Evolutionary conservation across 2,329 filamentous ascomycete genomes (phyloP), one percentile per base, ranked within the genome.

Genomic region (Beauveria varroae): DNA sequence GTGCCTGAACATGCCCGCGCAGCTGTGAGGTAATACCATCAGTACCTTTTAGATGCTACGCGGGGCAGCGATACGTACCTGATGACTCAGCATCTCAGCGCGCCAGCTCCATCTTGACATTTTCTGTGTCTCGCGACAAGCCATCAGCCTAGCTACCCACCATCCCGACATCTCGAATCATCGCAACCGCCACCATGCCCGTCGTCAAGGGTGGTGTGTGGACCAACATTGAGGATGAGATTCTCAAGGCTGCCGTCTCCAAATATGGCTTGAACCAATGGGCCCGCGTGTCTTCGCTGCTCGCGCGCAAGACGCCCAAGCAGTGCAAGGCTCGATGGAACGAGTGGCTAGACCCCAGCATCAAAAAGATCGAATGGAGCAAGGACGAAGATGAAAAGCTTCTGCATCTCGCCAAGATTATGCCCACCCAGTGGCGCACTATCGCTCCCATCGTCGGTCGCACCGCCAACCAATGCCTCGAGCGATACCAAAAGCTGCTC

Each of bases 251-350:
- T 61, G 89, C 90, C 63, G 91, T 96, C 66, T 95, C 90, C 68
- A 96, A 96, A 75, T 96, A 96, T 81, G 92, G 92, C 55, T 83
- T 96, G 64, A 95, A 96, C 72, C 95, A 99, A 78, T 99, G 95
- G 95, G 93, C 95, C 72, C 93, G 95, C 75, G 95, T 98, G 65
- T 97, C 95, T 61, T 98, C 95, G 62, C 85, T 99, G 66, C 87
- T 99, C 67, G 93, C 93, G 73, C 91, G 96, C 71, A 99, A 99
- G 77, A 98, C 95, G 37, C 88, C 95, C 57, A 99, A 99, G 79
- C 95, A 99, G 79, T 99, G 95, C 86, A 99, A 99, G 79, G 93
- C 95, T 64, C 85, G 95, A 78, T 99, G 95, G 95, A 87, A 88
- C 73, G 93, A 99, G 83, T 99, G 95, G 93, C 85, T 99, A 67